Percentiles rank a stretch among this genome's conserved stretches.
Evolutionary conservation across 2,329 filamentous ascomycete genomes (phyloP).

Genomic region (Waltergamsia citrina): DNA sequence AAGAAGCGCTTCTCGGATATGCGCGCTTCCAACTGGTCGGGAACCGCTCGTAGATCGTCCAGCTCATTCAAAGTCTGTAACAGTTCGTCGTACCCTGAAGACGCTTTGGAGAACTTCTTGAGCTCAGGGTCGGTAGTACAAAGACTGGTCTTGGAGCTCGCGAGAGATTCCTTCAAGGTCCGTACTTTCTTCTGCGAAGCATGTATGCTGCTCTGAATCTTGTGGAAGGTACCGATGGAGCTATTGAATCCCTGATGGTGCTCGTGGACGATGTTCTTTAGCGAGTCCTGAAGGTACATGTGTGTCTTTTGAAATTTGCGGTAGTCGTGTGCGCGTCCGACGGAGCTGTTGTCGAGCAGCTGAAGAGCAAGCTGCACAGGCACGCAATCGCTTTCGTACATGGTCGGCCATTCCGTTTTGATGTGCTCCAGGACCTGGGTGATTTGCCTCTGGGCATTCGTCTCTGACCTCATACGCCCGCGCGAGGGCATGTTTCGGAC

Average conservation of each 20-base stretch:
- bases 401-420: constrained; percentile 81
- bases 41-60: constrained; percentile 80
- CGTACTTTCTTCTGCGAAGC: constrained; percentile 80
- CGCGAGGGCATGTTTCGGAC: constrained; percentile 23
- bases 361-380: constrained; percentile 93
- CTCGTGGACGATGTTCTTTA: constrained; percentile 95
- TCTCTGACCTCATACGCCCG: constrained; percentile 24
- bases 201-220: constrained; percentile 91
- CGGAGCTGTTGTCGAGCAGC: constrained; percentile 85
- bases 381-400: constrained; percentile 81
- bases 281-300: constrained; percentile 78
- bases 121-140: constrained; percentile 83
- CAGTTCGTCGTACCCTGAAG: constrained; percentile 84
- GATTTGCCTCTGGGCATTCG: constrained; percentile 47
- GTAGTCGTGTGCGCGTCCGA: constrained; percentile 85
- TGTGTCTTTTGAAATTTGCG: constrained; percentile 76
- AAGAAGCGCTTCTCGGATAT: constrained; percentile 96
- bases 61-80: constrained; percentile 75
- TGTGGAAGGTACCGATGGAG: constrained; percentile 97
- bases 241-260: constrained; percentile 99
- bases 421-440: constrained; percentile 69
- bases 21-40: constrained; percentile 84
- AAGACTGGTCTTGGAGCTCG: constrained; percentile 70
- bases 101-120: constrained; percentile 78
- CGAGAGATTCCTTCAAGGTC: constrained; percentile 71